Conservation (phyloP, 176 grass and related monocot genomes). For the Bothriochloa decipiens region DNA sequence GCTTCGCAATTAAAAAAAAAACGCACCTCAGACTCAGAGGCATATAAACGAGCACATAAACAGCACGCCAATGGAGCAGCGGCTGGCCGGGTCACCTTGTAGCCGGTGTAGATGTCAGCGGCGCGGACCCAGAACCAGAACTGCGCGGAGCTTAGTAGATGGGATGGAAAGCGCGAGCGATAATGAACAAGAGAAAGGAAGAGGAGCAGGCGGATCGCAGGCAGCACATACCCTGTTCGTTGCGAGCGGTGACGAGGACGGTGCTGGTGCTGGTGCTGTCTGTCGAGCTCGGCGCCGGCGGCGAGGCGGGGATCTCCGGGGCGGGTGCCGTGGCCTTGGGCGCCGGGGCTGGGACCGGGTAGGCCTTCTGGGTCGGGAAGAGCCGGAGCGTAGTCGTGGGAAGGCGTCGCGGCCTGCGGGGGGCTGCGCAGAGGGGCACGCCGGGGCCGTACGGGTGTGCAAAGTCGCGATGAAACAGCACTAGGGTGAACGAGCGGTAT, state of each 20-base stretch:
- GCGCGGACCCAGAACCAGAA: slow-evolving; percentile 93
- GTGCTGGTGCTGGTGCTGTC: too few relatives aligned
- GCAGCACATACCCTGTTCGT: too few relatives aligned
- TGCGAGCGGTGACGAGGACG: too few relatives aligned
- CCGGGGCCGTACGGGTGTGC: too few relatives aligned
- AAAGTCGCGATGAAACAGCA: too few relatives aligned
- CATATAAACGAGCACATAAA: background rate
- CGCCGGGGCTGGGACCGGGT: background rate
- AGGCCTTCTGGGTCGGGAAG: background rate
- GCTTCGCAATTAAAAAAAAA: background rate
- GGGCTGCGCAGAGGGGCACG: too few relatives aligned
- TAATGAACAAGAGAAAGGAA: too few relatives aligned
- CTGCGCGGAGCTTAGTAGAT: slow-evolving; percentile 65
- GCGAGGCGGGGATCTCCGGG: background rate
- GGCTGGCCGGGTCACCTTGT: slow-evolving; percentile 59
- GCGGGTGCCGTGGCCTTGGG: slow-evolving; percentile 9
- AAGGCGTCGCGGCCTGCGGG: too few relatives aligned
- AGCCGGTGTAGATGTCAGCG: slow-evolving; percentile 85
- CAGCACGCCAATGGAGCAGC: background rate
- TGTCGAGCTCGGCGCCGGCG: slow-evolving; percentile 33
- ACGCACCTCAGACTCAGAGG: background rate
- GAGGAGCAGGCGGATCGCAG: too few relatives aligned
- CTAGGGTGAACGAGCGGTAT: too few relatives aligned
- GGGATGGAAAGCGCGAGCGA: too few relatives aligned
- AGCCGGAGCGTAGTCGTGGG: too few relatives aligned